phyloP scores from a whole-genome alignment of 2,329 filamentous ascomycete genomes.

The Trichoderma gracile region DNA sequence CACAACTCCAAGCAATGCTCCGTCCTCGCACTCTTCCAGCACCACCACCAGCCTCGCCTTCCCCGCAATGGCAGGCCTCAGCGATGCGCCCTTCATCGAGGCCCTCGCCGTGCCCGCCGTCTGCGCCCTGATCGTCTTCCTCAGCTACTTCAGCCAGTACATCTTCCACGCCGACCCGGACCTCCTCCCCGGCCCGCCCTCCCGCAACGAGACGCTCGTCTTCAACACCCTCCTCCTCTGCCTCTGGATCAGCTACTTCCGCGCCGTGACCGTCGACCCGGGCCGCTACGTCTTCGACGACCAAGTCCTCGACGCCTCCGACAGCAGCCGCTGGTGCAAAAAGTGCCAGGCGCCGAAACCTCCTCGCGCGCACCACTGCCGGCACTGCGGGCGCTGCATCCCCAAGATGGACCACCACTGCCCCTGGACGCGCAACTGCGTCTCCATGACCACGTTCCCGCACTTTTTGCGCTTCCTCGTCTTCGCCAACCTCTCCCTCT shows the following conservation, averaged over 20 bases:
- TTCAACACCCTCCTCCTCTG: slow-evolving; percentile 67
- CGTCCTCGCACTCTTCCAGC: background rate
- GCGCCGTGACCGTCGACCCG: slow-evolving; percentile 58
- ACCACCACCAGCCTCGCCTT: background rate
- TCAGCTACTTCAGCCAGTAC: slow-evolving; percentile 71
- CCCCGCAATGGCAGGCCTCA: slow-evolving; percentile 45
- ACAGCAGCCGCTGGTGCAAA: slow-evolving; percentile 62
- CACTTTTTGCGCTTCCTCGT: slow-evolving; percentile 79
- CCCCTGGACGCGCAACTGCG: slow-evolving; percentile 82
- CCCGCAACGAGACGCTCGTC: slow-evolving; percentile 54
- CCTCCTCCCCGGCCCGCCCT: slow-evolving; percentile 62
- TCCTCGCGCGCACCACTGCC: slow-evolving; percentile 78
- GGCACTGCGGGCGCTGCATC: slow-evolving; percentile 70
- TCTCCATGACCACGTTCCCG: slow-evolving; percentile 78
- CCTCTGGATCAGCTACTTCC: slow-evolving; percentile 70
- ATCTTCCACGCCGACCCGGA: slow-evolving; percentile 59
- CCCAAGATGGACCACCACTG: slow-evolving; percentile 87
- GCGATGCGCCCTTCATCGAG: slow-evolving; percentile 48
- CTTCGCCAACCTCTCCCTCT: slow-evolving; percentile 67
- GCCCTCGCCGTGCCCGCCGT: slow-evolving; percentile 68
- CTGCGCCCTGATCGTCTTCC: slow-evolving; percentile 64
- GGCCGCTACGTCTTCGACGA: slow-evolving; percentile 54
- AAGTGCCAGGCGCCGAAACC: slow-evolving; percentile 76
- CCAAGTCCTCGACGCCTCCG: slow-evolving; percentile 34
- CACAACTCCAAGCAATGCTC: background rate